Base-by-base conservation (phyloP, 129 eudicot genomes). In the Flaveria robusta region DNA sequence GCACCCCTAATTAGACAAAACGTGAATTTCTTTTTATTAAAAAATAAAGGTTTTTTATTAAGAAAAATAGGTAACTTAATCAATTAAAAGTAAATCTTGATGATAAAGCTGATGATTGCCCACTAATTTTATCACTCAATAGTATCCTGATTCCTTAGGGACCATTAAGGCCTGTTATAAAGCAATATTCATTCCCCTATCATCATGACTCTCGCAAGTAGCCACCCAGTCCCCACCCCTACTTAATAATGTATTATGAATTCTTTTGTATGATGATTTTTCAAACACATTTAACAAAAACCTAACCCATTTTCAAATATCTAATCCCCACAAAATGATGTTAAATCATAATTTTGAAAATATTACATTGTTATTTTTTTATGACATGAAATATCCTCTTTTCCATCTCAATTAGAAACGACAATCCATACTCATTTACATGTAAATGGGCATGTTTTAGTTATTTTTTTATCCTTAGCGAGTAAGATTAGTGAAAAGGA, bases 121-220 rank as follows among this genome's bases (percentile, higher is more conserved):
- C 51, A 51, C 79, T 65, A 10, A 68, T 69, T 55, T 76, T 9
- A 52, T 51, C 22, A 77, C 74, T 76, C 54, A 66, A 66, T 34
- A 39, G 59, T 66, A 59, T 74, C n/a, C 18, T 26, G 59, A 60
- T 34, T 60, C 66, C 73, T 51, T 77, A 12, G 68, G 77, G 42
- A 55, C 72, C 70, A 45, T 79, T 43, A 12, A 73, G 42, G 70
- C 34, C 26, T 46, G 3, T 27, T n/a, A 37, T 71, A 62, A 77
- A 77, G 75, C 70, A 74, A 72, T 71, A 79, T 60, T 52, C 88
- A 71, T 74, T 60, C 42, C 66, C 14, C 9, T 67, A 60, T 79
- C 83, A 88, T 88, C 76, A 88, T 88, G 70, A 81, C 82, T 47
- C 86, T 81, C 83, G 42, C 89, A 46, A 66, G 68, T 29, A 63